Evolutionary conservation across 2,329 filamentous ascomycete genomes (phyloP).

Genomic region (Cryphonectria nitschkei): DNA sequence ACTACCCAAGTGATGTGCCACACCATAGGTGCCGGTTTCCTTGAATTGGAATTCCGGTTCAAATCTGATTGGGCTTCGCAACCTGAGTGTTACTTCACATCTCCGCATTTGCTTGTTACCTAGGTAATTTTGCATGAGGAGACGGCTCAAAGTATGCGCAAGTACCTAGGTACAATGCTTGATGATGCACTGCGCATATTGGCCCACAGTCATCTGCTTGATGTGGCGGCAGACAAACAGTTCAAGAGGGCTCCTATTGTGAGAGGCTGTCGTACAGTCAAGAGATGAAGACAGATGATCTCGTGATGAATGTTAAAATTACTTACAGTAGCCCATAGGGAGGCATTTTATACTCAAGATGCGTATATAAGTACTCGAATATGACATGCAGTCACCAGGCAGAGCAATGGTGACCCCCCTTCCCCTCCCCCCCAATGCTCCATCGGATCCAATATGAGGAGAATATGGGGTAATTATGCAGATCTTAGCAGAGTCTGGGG

Average conservation of each 20-base stretch:
- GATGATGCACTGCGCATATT: not conserved
- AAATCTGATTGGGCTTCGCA: not conserved
- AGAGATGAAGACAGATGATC: not conserved
- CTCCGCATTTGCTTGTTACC: not conserved
- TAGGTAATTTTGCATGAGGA: not conserved
- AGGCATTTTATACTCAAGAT: not conserved
- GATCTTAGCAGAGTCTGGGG: conserved; percentile 3
- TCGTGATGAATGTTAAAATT: not conserved
- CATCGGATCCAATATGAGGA: conserved; percentile 10
- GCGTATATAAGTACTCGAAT: too few relatives aligned
- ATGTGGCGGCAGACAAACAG: not conserved
- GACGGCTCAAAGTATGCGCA: not conserved
- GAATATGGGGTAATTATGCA: conserved; percentile 12
- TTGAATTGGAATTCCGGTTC: conserved; percentile 9
- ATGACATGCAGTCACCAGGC: not conserved
- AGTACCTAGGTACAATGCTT: not conserved
- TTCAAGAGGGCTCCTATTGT: too few relatives aligned
- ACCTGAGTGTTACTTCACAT: not conserved
- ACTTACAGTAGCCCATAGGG: not conserved
- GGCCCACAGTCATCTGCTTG: too few relatives aligned
- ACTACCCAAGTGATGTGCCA: not conserved
- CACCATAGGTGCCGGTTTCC: conserved; percentile 6
- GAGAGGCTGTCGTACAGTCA: not conserved
- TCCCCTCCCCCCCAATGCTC: not conserved
- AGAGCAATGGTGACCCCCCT: not conserved